These are phyloP conservation scores for Vaccinium macrocarpon DNA, from an alignment of 148 eudicot genomes.

Conservation along the genomic window DNA sequence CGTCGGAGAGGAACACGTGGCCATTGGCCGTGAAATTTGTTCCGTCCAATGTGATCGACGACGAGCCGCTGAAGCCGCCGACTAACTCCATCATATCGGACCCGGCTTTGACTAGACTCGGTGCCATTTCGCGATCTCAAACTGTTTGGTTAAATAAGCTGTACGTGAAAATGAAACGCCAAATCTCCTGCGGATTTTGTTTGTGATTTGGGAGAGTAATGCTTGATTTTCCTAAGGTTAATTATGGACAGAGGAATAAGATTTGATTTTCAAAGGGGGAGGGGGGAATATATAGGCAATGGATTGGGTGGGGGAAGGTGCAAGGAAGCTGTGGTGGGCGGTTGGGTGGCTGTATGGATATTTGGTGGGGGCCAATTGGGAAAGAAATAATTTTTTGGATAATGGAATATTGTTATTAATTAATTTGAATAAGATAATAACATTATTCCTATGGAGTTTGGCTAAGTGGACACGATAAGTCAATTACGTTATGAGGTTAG, in stretches of 20 bases:
- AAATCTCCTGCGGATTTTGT: neutral
- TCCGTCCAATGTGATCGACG: slow-evolving; percentile 31
- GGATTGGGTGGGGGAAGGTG: slow-evolving; percentile 1
- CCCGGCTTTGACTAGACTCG: slow-evolving; percentile 44
- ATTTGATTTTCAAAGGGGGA: too few relatives aligned
- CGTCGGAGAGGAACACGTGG: slow-evolving; percentile 62
- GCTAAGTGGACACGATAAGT: too few relatives aligned
- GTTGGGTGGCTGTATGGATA: neutral
- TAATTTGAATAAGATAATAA: too few relatives aligned
- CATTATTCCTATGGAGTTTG: too few relatives aligned
- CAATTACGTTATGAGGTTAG: too few relatives aligned
- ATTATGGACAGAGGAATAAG: neutral
- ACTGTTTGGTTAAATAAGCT: neutral
- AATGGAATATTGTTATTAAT: neutral
- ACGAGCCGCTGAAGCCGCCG: slow-evolving; percentile 15
- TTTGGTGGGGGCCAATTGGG: neutral
- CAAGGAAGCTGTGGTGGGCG: slow-evolving; percentile 16
- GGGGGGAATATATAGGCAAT: slow-evolving; percentile 20
- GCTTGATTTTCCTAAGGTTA: neutral
- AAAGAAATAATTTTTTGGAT: neutral
- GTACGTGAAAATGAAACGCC: neutral
- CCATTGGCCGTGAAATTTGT: slow-evolving; percentile 59
- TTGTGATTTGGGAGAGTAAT: too few relatives aligned
- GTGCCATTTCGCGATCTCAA: slow-evolving; percentile 44
- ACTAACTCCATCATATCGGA: slow-evolving; percentile 29